Base-by-base conservation (phyloP, 192 early-diverging fungal species). In the Pilobolus umbonatus region DNA sequence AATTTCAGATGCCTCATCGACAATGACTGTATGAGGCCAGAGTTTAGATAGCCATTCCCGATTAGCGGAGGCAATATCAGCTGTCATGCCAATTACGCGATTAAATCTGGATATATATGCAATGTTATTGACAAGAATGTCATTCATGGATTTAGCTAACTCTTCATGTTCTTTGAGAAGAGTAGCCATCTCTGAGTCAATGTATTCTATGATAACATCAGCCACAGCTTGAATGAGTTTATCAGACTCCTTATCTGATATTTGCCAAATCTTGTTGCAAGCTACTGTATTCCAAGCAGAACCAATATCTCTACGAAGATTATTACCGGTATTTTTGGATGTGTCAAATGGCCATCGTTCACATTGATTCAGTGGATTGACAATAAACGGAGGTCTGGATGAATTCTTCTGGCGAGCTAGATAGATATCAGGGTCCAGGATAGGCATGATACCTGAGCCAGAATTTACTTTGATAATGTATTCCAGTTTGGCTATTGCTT, bases 31-130 rank as follows among this genome's bases (percentile, higher is more conserved):
- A 32, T 48, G 51, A 0, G 71, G 67, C 24, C 29, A 48, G 0
- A 69, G 40, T 0, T 19, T 39, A 0, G 19, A 11, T n/a, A 73
- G 15, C 21, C 69, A 48, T 21, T 63, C 60, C 19, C 42, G 67
- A 50, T 64, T 35, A 2, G 47, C 17, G 4, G 52, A 26, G 3
- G 71, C 71, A 55, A 69, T 69, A 22, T 45, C 51, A 2, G 62
- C 29, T 0, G 71, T 73, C 55, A 73, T 69, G 2, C 66, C 71
- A 9, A 73, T 46, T 5, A 73, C 36, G 4, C 51, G 54, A n/a
- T 25, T 57, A 5, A 69, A 73, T 12, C 40, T 38, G 25, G 61
- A 48, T 1, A 39, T 36, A 10, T 45, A 38, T 3, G 25, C 14
- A 60, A 60, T 64, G 11, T 50, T 45, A 3, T 49, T 19, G 4